Percentiles rank a stretch among this genome's conserved stretches.
Conservation (phyloP, 148 eudicot species). For the Linanthus parryae region DNA sequence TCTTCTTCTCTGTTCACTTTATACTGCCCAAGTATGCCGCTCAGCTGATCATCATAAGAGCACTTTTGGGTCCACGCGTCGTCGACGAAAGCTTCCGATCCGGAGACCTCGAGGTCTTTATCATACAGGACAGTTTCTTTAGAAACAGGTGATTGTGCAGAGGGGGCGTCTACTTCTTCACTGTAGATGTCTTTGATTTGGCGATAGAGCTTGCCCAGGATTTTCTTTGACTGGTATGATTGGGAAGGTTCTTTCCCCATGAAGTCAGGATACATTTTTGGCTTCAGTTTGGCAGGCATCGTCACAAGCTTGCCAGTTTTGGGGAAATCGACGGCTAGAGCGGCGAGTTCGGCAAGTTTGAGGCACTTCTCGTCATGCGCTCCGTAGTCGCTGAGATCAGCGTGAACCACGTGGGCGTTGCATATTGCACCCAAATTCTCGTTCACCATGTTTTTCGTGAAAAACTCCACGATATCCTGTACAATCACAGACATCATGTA, state of each 20-base stretch:
- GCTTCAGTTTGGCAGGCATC: conserved; percentile 68
- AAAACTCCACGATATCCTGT: conserved; percentile 89
- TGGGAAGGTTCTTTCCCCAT: conserved; percentile 77
- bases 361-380: conserved; percentile 73
- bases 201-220: conserved; percentile 67
- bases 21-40: conserved; percentile 69
- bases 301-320: conserved; percentile 67
- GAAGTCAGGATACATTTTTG: conserved; percentile 91
- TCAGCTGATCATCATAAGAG: conserved; percentile 67
- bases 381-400: conserved; percentile 57
- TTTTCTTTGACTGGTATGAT: conserved; percentile 56
- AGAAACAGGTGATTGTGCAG: conserved; percentile 19
- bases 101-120: conserved; percentile 50
- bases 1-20: conserved; percentile 82
- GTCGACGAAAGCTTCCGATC: conserved; percentile 31
- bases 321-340: conserved; percentile 91
- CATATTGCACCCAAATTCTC: conserved; percentile 79
- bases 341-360: conserved; percentile 77
- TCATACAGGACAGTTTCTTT: conserved; percentile 44
- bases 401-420: conserved; percentile 95
- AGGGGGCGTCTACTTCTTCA: conserved; percentile 17
- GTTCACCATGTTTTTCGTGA: conserved; percentile 76
- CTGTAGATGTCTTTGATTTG: conserved; percentile 42
- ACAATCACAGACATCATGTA: too few relatives aligned
- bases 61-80: conserved; percentile 78